Conservation (phyloP, 306 rosid genomes). For the Malus sylvestris region DNA sequence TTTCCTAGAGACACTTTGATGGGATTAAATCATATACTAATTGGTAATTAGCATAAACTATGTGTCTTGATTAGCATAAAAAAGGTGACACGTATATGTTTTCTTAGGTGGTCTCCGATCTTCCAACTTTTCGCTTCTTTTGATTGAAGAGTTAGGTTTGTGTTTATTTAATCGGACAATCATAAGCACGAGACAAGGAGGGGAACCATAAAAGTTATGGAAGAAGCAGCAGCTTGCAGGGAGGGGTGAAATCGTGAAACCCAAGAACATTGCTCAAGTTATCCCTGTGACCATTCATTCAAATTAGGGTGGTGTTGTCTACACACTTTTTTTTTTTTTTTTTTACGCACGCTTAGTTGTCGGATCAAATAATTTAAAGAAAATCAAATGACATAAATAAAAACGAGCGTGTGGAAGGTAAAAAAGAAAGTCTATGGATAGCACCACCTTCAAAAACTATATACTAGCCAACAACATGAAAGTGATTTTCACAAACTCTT, state of each 20-base stretch:
- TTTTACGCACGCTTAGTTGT: no score
- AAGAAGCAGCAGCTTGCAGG: background rate
- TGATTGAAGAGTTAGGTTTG: slow-evolving; percentile 9
- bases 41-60: background rate
- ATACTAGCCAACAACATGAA: no score
- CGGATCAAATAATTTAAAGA: no score
- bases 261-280: slow-evolving; percentile 5
- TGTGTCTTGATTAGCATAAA: background rate
- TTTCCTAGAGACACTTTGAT: slow-evolving; percentile 19
- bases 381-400: no score
- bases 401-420: no score
- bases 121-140: slow-evolving; percentile 14
- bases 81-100: slow-evolving; percentile 26
- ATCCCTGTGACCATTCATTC: background rate
- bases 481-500: no score
- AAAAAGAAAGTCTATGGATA: no score
- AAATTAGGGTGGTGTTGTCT: background rate
- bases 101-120: background rate
- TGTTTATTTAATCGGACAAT: slow-evolving; percentile 20
- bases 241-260: background rate
- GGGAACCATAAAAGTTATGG: background rate
- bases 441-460: no score
- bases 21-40: background rate
- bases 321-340: no score
- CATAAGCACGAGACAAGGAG: slow-evolving; percentile 14